Evolutionary conservation across 202 grass and related monocot genomes (phyloP).

Genomic region (Dendrocalamus latiflorus): DNA sequence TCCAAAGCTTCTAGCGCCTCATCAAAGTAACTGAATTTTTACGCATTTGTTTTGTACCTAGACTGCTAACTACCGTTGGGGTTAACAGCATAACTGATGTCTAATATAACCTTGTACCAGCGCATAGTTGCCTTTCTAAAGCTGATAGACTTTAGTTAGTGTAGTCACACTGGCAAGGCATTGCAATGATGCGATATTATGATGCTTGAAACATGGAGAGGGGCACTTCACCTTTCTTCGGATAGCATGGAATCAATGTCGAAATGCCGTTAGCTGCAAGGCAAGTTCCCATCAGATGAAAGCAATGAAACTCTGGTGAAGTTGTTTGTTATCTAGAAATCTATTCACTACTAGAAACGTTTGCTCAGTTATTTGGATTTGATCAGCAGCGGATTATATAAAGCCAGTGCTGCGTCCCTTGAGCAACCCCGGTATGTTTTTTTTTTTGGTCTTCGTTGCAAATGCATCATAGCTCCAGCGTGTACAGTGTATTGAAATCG

Average conservation of each 20-base stretch:
- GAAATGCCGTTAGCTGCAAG: not conserved
- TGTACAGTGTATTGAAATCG: not conserved
- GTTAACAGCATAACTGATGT: not conserved
- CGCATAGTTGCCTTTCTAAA: not conserved
- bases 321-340: not conserved
- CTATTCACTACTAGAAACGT: not conserved
- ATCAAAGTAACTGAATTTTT: not conserved
- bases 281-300: not conserved
- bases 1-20: not conserved
- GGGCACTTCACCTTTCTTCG: not conserved
- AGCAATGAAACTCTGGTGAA: not conserved
- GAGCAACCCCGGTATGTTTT: not conserved
- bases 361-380: not conserved
- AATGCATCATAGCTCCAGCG: not conserved
- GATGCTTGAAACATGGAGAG: not conserved
- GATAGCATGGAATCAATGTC: not conserved
- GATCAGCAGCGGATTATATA: not conserved
- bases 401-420: not conserved
- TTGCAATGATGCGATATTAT: conserved; percentile 7
- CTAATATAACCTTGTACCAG: not conserved
- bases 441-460: not conserved
- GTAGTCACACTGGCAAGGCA: not conserved
- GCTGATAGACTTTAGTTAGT: not conserved
- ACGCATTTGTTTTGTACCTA: not conserved
- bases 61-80: not conserved